These are phyloP conservation scores for Bacterosira constricta DNA, from an alignment of 108 stramenopile species.

Conservation along the genomic window DNA sequence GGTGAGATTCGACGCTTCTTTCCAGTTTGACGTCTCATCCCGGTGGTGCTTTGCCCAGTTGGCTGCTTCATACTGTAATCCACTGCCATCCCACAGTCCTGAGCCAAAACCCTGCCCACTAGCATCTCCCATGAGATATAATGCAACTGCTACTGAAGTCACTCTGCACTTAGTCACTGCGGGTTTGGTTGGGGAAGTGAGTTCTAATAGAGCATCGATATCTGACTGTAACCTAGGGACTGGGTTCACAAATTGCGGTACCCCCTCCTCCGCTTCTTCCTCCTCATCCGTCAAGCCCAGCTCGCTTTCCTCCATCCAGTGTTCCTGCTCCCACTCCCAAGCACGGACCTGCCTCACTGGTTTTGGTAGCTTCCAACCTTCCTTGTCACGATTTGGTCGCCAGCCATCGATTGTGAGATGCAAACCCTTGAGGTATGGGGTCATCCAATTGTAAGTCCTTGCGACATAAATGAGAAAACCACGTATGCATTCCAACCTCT, in stretches of 20 bases:
- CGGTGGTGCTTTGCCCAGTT: background rate
- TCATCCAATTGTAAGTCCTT: slow-evolving; percentile 31
- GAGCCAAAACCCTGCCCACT: slow-evolving; percentile 38
- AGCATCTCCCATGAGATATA: slow-evolving; percentile 40
- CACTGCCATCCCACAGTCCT: background rate
- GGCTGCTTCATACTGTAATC: slow-evolving; percentile 11
- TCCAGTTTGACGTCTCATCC: background rate
- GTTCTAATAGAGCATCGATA: slow-evolving; percentile 5
- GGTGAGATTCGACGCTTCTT: background rate
- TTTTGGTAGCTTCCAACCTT: slow-evolving; percentile 44
- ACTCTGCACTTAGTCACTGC: background rate
- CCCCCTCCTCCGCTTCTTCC: background rate
- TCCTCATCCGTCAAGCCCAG: background rate
- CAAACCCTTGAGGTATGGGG: slow-evolving; percentile 53
- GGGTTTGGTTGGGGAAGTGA: background rate
- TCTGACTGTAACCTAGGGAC: slow-evolving; percentile 31
- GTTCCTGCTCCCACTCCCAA: slow-evolving; percentile 21
- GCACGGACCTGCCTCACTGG: too few relatives aligned
- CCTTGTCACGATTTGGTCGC: slow-evolving; percentile 35
- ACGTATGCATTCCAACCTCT: slow-evolving; percentile 5
- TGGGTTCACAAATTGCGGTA: slow-evolving; percentile 9
- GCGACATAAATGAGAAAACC: slow-evolving; percentile 54
- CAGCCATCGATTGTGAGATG: slow-evolving; percentile 48
- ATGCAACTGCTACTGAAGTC: background rate
- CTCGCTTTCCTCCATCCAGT: background rate